These are phyloP conservation scores for Geotrichum klebahnii DNA, from an alignment of 1,139 yeast species.

Conservation along the genomic window DNA sequence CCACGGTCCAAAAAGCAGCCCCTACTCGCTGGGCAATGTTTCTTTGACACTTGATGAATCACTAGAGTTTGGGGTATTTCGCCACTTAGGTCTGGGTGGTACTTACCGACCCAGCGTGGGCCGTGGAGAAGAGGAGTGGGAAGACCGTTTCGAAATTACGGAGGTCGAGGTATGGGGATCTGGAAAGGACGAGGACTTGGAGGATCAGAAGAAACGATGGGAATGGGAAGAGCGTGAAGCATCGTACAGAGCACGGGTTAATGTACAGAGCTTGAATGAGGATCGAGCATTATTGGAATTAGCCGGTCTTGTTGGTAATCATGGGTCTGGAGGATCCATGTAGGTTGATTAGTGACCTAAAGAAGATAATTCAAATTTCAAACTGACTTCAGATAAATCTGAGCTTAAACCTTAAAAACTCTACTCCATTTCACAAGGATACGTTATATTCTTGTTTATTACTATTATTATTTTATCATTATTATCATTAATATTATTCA, in stretches of 20 bases:
- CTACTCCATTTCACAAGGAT: too few species aligned
- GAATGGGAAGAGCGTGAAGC: slow-evolving; percentile 92
- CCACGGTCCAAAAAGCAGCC: slow-evolving; percentile 21
- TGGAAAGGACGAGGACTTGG: slow-evolving; percentile 71
- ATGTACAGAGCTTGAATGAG: slow-evolving; percentile 63
- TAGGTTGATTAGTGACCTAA: slow-evolving; percentile 26
- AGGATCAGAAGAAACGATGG: slow-evolving; percentile 73
- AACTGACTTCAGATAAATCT: too few species aligned
- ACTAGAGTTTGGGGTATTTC: slow-evolving; percentile 74
- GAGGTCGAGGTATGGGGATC: slow-evolving; percentile 91
- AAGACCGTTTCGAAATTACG: slow-evolving; percentile 65
- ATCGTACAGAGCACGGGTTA: slow-evolving; percentile 66
- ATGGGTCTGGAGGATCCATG: slow-evolving; percentile 60
- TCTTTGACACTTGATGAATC: slow-evolving; percentile 74
- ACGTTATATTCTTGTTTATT: too few species aligned
- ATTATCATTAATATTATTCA: not conserved
- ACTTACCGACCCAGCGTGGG: slow-evolving; percentile 41
- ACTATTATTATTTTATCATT: too few species aligned
- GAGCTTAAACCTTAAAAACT: too few species aligned
- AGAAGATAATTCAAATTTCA: not conserved
- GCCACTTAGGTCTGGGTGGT: slow-evolving; percentile 60
- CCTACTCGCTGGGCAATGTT: slow-evolving; percentile 53
- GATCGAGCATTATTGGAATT: slow-evolving; percentile 82
- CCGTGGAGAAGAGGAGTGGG: slow-evolving; percentile 46
- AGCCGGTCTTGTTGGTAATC: slow-evolving; percentile 84